Evolutionary conservation across 768 basidiomycete genomes (phyloP), one percentile per base, ranked within the genome.

Genomic region (Podaxis sp.): DNA sequence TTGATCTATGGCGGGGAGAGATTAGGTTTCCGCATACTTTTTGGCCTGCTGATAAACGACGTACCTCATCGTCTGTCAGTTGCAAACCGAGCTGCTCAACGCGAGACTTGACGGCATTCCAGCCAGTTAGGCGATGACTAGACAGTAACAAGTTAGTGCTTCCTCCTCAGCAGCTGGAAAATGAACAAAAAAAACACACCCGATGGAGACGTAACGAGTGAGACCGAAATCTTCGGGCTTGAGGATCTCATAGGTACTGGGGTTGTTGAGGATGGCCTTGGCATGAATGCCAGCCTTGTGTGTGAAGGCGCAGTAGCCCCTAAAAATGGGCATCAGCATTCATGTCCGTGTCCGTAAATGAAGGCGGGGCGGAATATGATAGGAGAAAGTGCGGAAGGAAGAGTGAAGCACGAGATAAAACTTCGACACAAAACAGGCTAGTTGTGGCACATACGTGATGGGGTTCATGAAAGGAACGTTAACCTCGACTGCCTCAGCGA

Each of bases 201-300:
- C 96, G 68, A 98, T 98, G 42, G 96, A 97, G 65, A 99, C 95
- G 70, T 98, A 99, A 70, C 97, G 88, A 7, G 89, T 94, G 70
- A 99, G 83, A 68, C 97, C 97, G 69, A 99, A 99, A 78, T 99
- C 97, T 74, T 96, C 93, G 14, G 97, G 97, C 86, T 95, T 98
- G 74, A 97, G 85, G 74, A 98, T 98, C 77, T 99, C 96, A 76
- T 98, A 99, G 9, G 97, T 99, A 69, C 91, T 93, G 1, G 97
- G 97, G 82, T 99, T 99, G 80, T 98, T 66, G 28, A 74, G 86
- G 75, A 99, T 99, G 40, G 97, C 97, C 83, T 99, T 99, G 78
- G 97, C 97, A 76, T 99, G 97, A 65, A 99, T 99, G 72, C 97
- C 97, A 21, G 97, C 97, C 88, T 99, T 98, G 88, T 98, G 97